Evolutionary conservation across 768 basidiomycete species (phyloP), one percentile per base, ranked within the genome.

Genomic region (Boletus bicolor): DNA sequence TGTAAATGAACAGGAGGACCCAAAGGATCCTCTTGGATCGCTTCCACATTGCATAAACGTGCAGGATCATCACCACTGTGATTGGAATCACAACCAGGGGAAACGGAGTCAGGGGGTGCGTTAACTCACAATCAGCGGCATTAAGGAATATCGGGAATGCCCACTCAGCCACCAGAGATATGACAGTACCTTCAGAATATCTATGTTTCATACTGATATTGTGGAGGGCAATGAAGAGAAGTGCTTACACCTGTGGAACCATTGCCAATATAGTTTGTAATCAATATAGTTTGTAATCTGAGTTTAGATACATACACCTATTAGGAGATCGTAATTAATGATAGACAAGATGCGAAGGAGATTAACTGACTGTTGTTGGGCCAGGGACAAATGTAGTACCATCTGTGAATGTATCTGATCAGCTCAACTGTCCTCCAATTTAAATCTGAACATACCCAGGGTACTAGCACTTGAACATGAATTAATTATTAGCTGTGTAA

Each of bases 221-320:
- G 7, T 24, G 4, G 4, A 24, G 17, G 42, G 4, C 6, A 43
- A 4, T 8, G 24, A 44, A 44, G 28, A 3, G 9, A 28, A 14
- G 6, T 45, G 17, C 60, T 60, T 59, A 60, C 60, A 61, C 7
- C 60, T 61, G 24, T 21, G 14, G 2, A 21, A 30, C 2, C 1
- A 5, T 47, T 7, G 15, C 19, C 15, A 19, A 54, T 9, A 14
- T 0, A 34, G 8, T 11, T 35, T 4, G 14, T 8, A 19, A 24
- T 24, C 15, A 19, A 54, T 9, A 14, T 0, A 34, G 8, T 11
- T 35, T 4, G 14, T 8, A 19, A 24, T 5, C 0, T 28, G 4
- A 32, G 19, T 49, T 26, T 2, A 35, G 5, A 30, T 24, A 7
- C 37, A 39, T 39, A 52, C 43, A 26, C 28, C 48, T 55, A 36